Evolutionary conservation across 1,284 basidiomycete genomes (phyloP).

Genomic region (Trichosporon coremiiforme): DNA sequence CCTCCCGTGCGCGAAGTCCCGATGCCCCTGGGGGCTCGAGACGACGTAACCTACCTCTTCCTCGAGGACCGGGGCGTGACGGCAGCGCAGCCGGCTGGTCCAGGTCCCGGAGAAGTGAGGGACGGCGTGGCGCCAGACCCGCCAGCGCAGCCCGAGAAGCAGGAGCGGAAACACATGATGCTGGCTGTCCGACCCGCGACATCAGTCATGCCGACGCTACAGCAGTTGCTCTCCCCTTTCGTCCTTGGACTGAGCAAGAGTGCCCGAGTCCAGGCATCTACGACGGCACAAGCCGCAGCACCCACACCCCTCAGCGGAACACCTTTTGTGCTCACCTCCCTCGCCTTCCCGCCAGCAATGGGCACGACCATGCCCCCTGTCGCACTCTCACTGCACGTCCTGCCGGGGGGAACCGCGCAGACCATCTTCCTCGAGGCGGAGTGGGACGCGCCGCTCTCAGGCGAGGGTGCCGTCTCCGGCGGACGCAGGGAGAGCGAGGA

Average conservation of each 20-base stretch:
- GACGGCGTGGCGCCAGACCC: not conserved
- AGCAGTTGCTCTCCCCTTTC: slow-evolving; percentile 48
- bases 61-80: slow-evolving; percentile 42
- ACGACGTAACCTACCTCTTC: slow-evolving; percentile 47
- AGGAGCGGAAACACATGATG: slow-evolving; percentile 7
- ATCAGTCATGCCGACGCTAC: slow-evolving; percentile 42
- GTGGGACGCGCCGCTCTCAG: slow-evolving; percentile 28
- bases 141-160: not conserved
- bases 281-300: slow-evolving; percentile 39
- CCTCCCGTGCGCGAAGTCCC: slow-evolving; percentile 30
- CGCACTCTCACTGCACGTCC: slow-evolving; percentile 39
- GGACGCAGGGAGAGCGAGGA: not conserved
- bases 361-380: slow-evolving; percentile 30
- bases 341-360: slow-evolving; percentile 39
- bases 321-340: slow-evolving; percentile 37
- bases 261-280: slow-evolving; percentile 45
- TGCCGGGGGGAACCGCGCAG: slow-evolving; percentile 38
- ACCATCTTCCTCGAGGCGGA: slow-evolving; percentile 50
- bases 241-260: slow-evolving; percentile 50
- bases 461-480: slow-evolving; percentile 12
- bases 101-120: not conserved
- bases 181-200: slow-evolving; percentile 43
- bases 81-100: not conserved
- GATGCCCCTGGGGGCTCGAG: slow-evolving; percentile 30
- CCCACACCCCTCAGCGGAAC: slow-evolving; percentile 46